Evolutionary conservation across 495 filamentous ascomycete genomes (phyloP).

Genomic region (Penicillium crystallinum): DNA sequence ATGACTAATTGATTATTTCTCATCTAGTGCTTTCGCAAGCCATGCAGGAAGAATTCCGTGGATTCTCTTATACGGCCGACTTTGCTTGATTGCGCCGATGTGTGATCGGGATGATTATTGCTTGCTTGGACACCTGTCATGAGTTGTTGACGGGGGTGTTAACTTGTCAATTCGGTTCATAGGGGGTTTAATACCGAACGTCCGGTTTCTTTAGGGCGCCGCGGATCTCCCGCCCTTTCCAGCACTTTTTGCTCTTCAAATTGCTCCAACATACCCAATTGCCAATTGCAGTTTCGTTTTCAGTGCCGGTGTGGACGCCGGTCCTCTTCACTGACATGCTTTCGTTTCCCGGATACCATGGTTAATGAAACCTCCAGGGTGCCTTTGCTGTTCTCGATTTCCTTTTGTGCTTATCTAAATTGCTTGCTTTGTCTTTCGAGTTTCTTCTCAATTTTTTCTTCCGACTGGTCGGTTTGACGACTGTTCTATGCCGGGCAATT

Average conservation of each 20-base stretch:
- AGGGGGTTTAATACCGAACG: constrained; percentile 5
- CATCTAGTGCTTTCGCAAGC: constrained; percentile 84
- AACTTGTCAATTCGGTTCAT: not conserved
- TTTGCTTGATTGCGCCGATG: constrained; percentile 45
- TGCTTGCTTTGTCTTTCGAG: constrained; percentile 10
- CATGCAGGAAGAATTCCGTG: constrained; percentile 99
- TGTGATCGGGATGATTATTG: constrained; percentile 11
- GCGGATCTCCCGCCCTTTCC: constrained; percentile 8
- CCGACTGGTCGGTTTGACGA: constrained; percentile 13
- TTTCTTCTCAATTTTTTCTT: constrained; percentile 3
- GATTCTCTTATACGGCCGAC: constrained; percentile 91
- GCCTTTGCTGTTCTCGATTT: constrained; percentile 11
- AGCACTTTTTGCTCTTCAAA: constrained; percentile 15
- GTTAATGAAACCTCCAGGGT: constrained; percentile 17
- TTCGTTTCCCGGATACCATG: constrained; percentile 23
- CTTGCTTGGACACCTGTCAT: constrained; percentile 8
- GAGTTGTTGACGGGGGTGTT: not conserved
- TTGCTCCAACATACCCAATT: constrained; percentile 27
- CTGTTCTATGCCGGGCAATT: constrained; percentile 14
- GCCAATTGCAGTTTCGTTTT: constrained; percentile 24
- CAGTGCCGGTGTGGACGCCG: constrained; percentile 20
- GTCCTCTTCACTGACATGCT: constrained; percentile 14
- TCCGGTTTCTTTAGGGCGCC: constrained; percentile 12
- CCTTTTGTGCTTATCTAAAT: constrained; percentile 22
- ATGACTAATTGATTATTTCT: constrained; percentile 9